Percentiles rank a stretch among this genome's conserved stretches.
phyloP scores from a whole-genome alignment of 352 stramenopile genomes.

The Salisapilia sapeloensis region DNA sequence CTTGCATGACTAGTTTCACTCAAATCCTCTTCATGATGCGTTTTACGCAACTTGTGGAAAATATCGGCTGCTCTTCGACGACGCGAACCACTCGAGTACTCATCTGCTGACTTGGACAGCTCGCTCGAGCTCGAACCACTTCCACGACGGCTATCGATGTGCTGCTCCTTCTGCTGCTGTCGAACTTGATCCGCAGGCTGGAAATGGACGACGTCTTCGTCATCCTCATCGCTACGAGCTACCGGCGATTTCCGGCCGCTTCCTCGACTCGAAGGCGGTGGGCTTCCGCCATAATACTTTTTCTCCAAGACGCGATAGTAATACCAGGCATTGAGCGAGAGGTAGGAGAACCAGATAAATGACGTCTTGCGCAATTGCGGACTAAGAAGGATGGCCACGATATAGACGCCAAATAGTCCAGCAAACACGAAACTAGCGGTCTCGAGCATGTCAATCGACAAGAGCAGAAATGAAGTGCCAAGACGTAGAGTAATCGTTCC shows the following conservation, averaged over 20 bases:
- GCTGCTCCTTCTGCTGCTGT: slow-evolving; percentile 2
- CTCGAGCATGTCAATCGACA: too few species aligned
- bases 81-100: slow-evolving; percentile 4
- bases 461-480: too few species aligned
- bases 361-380: slow-evolving; percentile 31
- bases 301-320: slow-evolving; percentile 70
- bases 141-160: slow-evolving; percentile 11
- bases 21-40: slow-evolving; percentile 12
- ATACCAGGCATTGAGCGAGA: slow-evolving; percentile 70
- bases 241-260: neutral
- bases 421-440: too few species aligned
- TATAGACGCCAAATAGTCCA: too few species aligned
- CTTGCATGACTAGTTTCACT: slow-evolving; percentile 11
- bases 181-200: slow-evolving; percentile 7
- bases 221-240: neutral
- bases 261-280: neutral
- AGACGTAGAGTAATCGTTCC: too few species aligned
- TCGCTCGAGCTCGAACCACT: slow-evolving; percentile 39
- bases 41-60: slow-evolving; percentile 21
- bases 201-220: slow-evolving; percentile 6
- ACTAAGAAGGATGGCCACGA: slow-evolving; percentile 21
- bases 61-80: slow-evolving; percentile 9
- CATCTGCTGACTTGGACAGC: slow-evolving; percentile 16
- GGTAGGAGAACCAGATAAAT: slow-evolving; percentile 60
- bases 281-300: slow-evolving; percentile 8